A percentile compares a stretch with the other conserved stretches of the same genome.
Conservation (phyloP, 176 grass and related monocot genomes). For the Hyparrhenia diplandra region DNA sequence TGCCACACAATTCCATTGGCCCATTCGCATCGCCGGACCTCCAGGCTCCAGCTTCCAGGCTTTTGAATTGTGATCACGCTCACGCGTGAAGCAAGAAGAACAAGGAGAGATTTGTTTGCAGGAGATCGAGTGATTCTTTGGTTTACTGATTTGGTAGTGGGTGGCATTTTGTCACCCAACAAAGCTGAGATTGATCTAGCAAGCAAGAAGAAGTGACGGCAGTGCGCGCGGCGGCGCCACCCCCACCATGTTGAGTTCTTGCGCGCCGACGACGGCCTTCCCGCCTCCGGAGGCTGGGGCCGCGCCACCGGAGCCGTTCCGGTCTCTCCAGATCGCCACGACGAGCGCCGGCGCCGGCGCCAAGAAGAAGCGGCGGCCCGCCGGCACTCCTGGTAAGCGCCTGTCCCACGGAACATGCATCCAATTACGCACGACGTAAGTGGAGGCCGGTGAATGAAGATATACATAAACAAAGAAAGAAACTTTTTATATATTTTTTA, state of each 20-base stretch:
- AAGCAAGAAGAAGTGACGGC: no score
- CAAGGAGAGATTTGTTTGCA: background rate
- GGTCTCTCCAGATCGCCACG: constrained; percentile 42
- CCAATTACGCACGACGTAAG: constrained; percentile 23
- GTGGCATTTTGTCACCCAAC: background rate
- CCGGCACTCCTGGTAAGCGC: constrained; percentile 74
- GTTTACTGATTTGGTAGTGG: background rate
- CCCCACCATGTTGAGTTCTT: constrained; percentile 43
- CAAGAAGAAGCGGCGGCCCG: constrained; percentile 83
- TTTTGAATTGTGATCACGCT: background rate
- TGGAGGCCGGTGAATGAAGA: no score
- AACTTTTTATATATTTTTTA: background rate
- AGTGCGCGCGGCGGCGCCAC: background rate
- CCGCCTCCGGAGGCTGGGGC: constrained; percentile 2
- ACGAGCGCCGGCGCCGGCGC: background rate
- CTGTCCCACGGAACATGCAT: background rate
- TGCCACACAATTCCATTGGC: background rate
- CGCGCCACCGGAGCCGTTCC: constrained; percentile 34
- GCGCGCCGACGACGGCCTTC: constrained; percentile 18
- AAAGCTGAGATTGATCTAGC: background rate
- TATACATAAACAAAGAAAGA: background rate
- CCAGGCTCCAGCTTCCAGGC: background rate
- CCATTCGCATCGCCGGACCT: background rate
- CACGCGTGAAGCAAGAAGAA: background rate
- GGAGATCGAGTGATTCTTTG: background rate